Base-by-base conservation (phyloP, 345 rosid genomes). In the Gossypium turneri region DNA sequence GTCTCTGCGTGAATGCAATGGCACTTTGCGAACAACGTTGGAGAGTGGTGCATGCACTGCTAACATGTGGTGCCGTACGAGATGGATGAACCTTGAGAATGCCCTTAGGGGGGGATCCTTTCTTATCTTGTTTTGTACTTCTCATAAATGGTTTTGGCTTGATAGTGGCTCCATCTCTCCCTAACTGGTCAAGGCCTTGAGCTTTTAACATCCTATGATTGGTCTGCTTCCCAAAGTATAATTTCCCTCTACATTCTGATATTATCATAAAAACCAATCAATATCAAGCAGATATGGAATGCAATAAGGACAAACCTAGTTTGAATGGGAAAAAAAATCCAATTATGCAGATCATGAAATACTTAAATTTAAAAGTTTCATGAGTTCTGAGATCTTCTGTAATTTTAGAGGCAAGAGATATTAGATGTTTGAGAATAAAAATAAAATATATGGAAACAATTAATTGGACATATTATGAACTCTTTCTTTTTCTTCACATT, bases 1-100 rank as follows among this genome's bases (percentile, higher is more conserved):
- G 96, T 67, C 86, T 81, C 84, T 89, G 92, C 7, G 96, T 87
- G 85, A 93, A 95, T 72, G 80, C 78, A 80, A 91, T 85, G 68
- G 89, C 96, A 77, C 82, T 91, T 83, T 88, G 84, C 70, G 97
- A 79, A 81, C 85, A 90, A 51, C 81, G 85, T 74, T 81, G 81
- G 48, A 77, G 57, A 38, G 92, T 82, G 73, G 78, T 47, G 82
- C 81, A 61, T 62, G 87, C 80, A 24, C 82, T 76, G 72, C 82
- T 73, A 64, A 84, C 68, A 55, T 80, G 73, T 4, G 77, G 73
- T 13, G 55, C 22, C 53, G 70, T 53, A 75, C 71, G 74, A 16
- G 85, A 72, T 73, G 51, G 82, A 63, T 77, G 87, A 63, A 74
- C 84, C 75, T 83, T 83, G 64, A 79, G 79, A 65, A 72, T 70